Evolutionary conservation across 148 eudicot species (phyloP).

Genomic region (Silene latifolia): DNA sequence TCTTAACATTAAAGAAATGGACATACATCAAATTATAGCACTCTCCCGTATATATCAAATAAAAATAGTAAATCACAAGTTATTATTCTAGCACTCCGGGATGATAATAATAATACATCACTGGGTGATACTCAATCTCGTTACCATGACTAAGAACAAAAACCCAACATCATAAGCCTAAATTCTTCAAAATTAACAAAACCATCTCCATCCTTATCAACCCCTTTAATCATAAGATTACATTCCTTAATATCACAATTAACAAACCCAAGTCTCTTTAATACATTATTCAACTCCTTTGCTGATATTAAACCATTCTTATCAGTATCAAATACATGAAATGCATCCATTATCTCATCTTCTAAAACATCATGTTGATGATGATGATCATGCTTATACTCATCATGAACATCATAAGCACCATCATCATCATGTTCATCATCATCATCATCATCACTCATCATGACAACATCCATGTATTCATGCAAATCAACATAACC

Average conservation of each 20-base stretch:
- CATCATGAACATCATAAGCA: conserved; percentile 1
- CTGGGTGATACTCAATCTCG: no score
- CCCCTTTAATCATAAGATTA: conserved; percentile 55
- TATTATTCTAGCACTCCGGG: no score
- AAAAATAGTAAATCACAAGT: no score
- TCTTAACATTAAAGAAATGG: no score
- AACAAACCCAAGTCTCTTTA: conserved; percentile 45
- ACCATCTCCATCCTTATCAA: conserved; percentile 68
- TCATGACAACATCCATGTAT: conserved; percentile 53
- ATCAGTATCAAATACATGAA: conserved; percentile 54
- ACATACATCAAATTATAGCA: no score
- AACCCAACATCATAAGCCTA: conserved; percentile 48
- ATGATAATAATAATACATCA: no score
- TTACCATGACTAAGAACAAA: no score
- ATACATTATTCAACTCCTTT: conserved; percentile 49
- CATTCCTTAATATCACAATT: conserved; percentile 50
- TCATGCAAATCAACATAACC: conserved; percentile 60
- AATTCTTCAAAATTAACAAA: conserved; percentile 62
- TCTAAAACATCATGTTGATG: conserved; percentile 10
- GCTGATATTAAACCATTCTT: conserved; percentile 60
- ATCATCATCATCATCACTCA: conserved; percentile 8
- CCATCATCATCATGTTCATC: conserved; percentile 2
- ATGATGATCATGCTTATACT: not conserved
- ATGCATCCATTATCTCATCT: conserved; percentile 47
- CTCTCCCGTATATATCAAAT: no score